phyloP scores from a whole-genome alignment of 2,329 filamentous ascomycete genomes.

The Fusarium sp. region DNA sequence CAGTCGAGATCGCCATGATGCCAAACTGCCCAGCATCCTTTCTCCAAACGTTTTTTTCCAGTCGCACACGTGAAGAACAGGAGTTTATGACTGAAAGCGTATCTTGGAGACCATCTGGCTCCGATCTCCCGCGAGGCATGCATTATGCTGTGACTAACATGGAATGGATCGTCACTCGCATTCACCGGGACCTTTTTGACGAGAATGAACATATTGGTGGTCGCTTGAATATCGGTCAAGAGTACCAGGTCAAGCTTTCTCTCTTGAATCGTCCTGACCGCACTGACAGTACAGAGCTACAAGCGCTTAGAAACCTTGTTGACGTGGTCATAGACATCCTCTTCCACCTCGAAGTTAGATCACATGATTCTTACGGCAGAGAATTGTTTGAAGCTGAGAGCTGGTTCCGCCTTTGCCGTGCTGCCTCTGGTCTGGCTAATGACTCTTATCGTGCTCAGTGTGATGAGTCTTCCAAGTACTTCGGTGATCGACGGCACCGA shows the following conservation, averaged over 20 bases:
- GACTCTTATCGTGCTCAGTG: background rate
- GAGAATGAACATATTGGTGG: background rate
- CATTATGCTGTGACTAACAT: conserved; percentile 10
- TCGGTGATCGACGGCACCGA: conserved; percentile 9
- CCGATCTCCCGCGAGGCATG: conserved; percentile 4
- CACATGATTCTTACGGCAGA: fast-evolving
- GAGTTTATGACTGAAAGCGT: background rate
- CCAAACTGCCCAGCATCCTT: background rate
- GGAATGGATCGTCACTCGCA: conserved; percentile 11
- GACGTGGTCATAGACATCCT: background rate
- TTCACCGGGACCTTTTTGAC: conserved; percentile 1
- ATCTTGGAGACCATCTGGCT: conserved; percentile 1
- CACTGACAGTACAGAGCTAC: background rate
- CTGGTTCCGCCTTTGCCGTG: conserved; percentile 9
- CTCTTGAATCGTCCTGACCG: background rate
- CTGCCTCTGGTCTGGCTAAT: conserved; percentile 3
- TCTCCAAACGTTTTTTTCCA: conserved; percentile 2
- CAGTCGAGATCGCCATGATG: conserved; percentile 23
- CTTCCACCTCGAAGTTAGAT: background rate
- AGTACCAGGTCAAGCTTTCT: background rate
- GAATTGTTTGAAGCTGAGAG: background rate
- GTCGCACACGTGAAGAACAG: background rate
- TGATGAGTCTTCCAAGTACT: background rate
- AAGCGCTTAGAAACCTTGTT: background rate
- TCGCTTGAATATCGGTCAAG: background rate